Percentiles rank a stretch among this genome's conserved stretches.
phyloP scores from a whole-genome alignment of 805 yeast species.

The Candida succiphila region DNA sequence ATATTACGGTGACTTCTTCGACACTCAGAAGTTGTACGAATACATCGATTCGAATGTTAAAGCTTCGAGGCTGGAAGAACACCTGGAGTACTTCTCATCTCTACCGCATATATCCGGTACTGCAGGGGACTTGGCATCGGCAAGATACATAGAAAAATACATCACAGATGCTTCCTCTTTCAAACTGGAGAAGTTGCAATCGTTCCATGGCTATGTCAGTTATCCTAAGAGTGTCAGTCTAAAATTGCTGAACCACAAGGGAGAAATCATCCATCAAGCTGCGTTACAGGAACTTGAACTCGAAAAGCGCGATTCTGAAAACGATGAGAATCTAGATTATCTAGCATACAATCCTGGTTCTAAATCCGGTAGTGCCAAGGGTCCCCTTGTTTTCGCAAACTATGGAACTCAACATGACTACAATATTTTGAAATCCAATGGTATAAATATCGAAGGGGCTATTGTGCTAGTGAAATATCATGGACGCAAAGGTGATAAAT shows the following conservation, averaged over 20 bases:
- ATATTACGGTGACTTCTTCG: conserved; percentile 51
- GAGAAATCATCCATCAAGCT: conserved; percentile 11
- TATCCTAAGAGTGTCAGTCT: conserved; percentile 42
- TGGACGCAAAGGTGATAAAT: conserved; percentile 15
- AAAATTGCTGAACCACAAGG: conserved; percentile 11
- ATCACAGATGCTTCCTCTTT: conserved; percentile 53
- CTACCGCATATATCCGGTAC: conserved; percentile 89
- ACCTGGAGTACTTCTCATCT: conserved; percentile 61
- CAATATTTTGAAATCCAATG: conserved; percentile 23
- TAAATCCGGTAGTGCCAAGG: conserved; percentile 43
- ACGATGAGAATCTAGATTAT: conserved; percentile 21
- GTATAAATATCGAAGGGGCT: conserved; percentile 33
- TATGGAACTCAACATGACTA: conserved; percentile 56
- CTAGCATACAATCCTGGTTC: conserved; percentile 65
- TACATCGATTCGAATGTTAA: conserved; percentile 45
- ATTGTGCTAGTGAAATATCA: conserved; percentile 58
- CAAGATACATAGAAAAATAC: conserved; percentile 51
- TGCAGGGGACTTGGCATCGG: conserved; percentile 68
- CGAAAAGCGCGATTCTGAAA: conserved; percentile 1
- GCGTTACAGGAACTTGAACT: conserved; percentile 10
- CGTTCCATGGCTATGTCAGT: conserved; percentile 47
- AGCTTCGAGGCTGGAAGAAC: conserved; percentile 47
- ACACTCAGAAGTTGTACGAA: conserved; percentile 39
- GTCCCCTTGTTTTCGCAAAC: conserved; percentile 52
- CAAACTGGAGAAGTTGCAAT: conserved; percentile 36